These are phyloP conservation scores for Neospermospora avenae DNA, from an alignment of 2,329 filamentous ascomycete genomes.

Conservation along the genomic window DNA sequence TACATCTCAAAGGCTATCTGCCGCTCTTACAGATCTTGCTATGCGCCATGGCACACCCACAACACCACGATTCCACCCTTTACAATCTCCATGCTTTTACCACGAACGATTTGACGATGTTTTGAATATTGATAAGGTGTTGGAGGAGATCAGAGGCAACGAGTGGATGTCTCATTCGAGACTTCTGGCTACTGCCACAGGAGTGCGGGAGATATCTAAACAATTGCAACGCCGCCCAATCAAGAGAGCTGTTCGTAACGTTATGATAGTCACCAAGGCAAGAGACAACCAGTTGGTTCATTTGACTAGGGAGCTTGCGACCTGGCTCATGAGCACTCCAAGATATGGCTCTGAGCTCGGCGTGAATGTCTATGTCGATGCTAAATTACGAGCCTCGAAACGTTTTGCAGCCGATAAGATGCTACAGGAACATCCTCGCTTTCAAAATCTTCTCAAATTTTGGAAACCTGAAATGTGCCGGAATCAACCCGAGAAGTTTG, in stretches of 20 bases:
- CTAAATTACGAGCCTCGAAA: conserved; percentile 83
- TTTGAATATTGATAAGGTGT: conserved; percentile 88
- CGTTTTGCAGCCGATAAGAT: conserved; percentile 78
- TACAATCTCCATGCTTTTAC: conserved; percentile 96
- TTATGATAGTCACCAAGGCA: conserved; percentile 99
- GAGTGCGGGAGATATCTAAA: conserved; percentile 92
- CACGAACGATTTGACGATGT: conserved; percentile 96
- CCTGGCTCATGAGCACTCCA: conserved; percentile 85
- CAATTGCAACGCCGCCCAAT: conserved; percentile 91
- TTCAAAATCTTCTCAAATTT: conserved; percentile 82
- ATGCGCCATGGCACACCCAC: conserved; percentile 31
- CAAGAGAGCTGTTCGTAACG: conserved; percentile 83
- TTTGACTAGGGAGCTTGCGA: conserved; percentile 80
- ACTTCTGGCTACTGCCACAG: conserved; percentile 90
- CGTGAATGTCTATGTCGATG: conserved; percentile 97
- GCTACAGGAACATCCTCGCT: conserved; percentile 69
- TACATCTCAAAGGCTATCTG: conserved; percentile 58
- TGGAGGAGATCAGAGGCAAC: conserved; percentile 88
- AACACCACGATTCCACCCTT: conserved; percentile 54
- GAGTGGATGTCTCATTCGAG: conserved; percentile 91
- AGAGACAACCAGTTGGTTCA: conserved; percentile 90
- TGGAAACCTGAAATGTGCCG: conserved; percentile 97
- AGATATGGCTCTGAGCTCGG: conserved; percentile 87
- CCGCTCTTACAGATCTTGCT: conserved; percentile 51
- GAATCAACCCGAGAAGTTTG: conserved; percentile 90